These are phyloP conservation scores for Babesia bigemina DNA, from an alignment of 169 alveolate genomes.

Conservation along the genomic window DNA sequence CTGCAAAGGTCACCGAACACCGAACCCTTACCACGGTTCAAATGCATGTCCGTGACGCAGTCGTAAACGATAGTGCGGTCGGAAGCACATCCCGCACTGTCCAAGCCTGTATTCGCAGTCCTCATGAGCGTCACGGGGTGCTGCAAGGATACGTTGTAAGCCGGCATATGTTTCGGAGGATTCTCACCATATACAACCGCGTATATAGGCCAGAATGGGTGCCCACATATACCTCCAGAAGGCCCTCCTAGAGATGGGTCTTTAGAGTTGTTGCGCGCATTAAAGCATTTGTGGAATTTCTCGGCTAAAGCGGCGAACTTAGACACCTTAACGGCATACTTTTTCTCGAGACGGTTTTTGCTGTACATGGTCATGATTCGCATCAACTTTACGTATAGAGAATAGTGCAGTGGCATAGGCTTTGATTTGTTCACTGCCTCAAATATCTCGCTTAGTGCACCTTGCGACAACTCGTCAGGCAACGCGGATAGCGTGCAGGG, in stretches of 20 bases:
- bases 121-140: slow-evolving; percentile 40
- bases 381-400: slow-evolving; percentile 33
- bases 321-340: slow-evolving; percentile 25
- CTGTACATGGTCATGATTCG: slow-evolving; percentile 35
- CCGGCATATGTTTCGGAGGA: slow-evolving; percentile 27
- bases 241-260: slow-evolving; percentile 19
- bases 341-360: slow-evolving; percentile 34
- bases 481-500: slow-evolving; percentile 28
- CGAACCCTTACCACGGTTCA: slow-evolving; percentile 35
- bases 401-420: neutral
- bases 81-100: neutral
- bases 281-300: slow-evolving; percentile 17
- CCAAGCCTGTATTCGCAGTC: slow-evolving; percentile 8
- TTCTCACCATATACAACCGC: slow-evolving; percentile 61
- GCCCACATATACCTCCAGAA: slow-evolving; percentile 58
- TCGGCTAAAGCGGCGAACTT: slow-evolving; percentile 27
- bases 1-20: slow-evolving; percentile 57
- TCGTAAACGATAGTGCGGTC: slow-evolving; percentile 4
- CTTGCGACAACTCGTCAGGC: slow-evolving; percentile 17
- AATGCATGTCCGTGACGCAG: slow-evolving; percentile 2
- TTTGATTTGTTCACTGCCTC: neutral
- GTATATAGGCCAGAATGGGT: slow-evolving; percentile 54
- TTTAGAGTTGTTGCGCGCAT: slow-evolving; percentile 5
- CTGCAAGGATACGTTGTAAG: slow-evolving; percentile 55
- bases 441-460: slow-evolving; percentile 11